Evolutionary conservation across 2,329 filamentous ascomycete species (phyloP).

Genomic region (Diaporthe aspalathi): DNA sequence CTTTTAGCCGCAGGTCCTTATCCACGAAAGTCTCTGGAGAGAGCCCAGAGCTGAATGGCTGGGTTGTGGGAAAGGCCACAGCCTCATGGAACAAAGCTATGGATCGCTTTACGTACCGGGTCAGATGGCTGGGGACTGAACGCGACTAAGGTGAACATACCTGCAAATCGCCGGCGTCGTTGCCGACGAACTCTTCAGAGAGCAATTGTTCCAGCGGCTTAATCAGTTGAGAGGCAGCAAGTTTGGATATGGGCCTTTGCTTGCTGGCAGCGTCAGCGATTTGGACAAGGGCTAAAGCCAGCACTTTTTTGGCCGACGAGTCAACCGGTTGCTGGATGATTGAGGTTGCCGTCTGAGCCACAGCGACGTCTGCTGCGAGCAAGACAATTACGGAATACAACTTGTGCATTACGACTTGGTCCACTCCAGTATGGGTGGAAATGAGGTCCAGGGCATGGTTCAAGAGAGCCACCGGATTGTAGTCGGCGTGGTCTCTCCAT

Average conservation of each 20-base stretch:
- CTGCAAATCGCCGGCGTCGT: conserved; percentile 22
- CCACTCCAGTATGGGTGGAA: conserved; percentile 31
- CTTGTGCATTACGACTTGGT: conserved; percentile 43
- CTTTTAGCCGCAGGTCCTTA: conserved; percentile 25
- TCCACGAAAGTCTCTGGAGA: conserved; percentile 30
- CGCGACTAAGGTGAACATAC: conserved; percentile 28
- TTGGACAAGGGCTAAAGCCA: conserved; percentile 44
- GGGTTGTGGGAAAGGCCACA: neutral
- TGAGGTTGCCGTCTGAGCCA: conserved; percentile 38
- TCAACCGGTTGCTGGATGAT: conserved; percentile 40
- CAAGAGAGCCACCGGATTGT: conserved; percentile 51
- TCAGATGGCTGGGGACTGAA: conserved; percentile 10
- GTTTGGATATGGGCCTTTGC: conserved; percentile 44
- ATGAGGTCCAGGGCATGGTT: conserved; percentile 48
- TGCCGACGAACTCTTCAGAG: neutral
- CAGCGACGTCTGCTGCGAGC: conserved; percentile 42
- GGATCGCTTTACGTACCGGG: conserved; percentile 17
- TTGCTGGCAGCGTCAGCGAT: conserved; percentile 42
- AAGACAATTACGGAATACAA: conserved; percentile 45
- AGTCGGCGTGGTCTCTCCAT: conserved; percentile 49
- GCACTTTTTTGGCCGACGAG: conserved; percentile 32
- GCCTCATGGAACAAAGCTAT: conserved; percentile 29
- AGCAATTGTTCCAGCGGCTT: conserved; percentile 32
- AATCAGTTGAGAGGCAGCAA: conserved; percentile 44
- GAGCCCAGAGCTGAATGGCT: conserved; percentile 23